Conservation (phyloP, 352 stramenopile genomes). For the Albugo candida region DNA sequence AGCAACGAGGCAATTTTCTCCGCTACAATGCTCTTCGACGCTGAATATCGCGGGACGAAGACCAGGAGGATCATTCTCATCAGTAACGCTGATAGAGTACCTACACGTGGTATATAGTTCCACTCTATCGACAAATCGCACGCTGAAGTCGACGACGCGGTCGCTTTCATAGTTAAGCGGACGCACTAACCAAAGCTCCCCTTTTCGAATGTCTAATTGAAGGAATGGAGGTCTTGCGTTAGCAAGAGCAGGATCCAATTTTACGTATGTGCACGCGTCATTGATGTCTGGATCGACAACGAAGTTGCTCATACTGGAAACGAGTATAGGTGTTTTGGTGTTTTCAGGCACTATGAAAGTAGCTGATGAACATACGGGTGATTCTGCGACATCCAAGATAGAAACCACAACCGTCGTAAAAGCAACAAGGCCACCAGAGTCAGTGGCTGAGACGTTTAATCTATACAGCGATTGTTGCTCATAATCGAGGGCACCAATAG, state of each 20-base stretch:
- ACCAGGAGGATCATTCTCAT: conserved; percentile 25
- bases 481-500: conserved; percentile 18
- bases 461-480: conserved; percentile 16
- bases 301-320: conserved; percentile 3
- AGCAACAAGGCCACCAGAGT: conserved; percentile 16
- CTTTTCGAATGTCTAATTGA: not conserved
- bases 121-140: conserved; percentile 23
- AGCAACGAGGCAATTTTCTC: conserved; percentile 21
- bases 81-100: conserved; percentile 18
- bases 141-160: conserved; percentile 15
- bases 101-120: conserved; percentile 18
- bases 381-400: conserved; percentile 22
- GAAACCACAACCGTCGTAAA: conserved; percentile 12
- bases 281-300: conserved; percentile 8
- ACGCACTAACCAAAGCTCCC: conserved; percentile 9
- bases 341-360: conserved; percentile 16
- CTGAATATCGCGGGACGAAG: conserved; percentile 20
- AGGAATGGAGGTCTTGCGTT: too few species aligned
- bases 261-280: conserved; percentile 7
- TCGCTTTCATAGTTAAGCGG: conserved; percentile 22
- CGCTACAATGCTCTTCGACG: conserved; percentile 23
- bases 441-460: conserved; percentile 19
- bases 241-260: too few species aligned
- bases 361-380: conserved; percentile 13
- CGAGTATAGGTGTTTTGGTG: conserved; percentile 1